Base-by-base conservation (phyloP, 1,284 basidiomycete species). In the Rhizoctonia solani region DNA sequence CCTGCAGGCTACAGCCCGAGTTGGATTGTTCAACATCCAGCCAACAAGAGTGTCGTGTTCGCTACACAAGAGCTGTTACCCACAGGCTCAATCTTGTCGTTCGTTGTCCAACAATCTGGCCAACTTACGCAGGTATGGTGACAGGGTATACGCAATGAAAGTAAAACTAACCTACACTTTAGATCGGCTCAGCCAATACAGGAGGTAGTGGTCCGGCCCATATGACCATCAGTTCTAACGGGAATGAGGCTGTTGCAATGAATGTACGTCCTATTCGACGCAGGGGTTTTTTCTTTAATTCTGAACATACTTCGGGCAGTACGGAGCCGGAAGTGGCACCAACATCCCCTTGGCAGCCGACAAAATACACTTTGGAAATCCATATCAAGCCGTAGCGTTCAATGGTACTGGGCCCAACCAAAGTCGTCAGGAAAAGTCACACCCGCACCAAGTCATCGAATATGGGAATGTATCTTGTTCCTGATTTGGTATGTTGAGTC, bases 361-460 rank as follows among this genome's bases (percentile, higher is more conserved):
- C 32, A 53, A 54, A 19, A 50, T 46, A 8, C 49, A 61, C 32
- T 68, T 68, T 47, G 58, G 49, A 1, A 16, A 56, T 32, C 9
- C 68, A 52, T 34, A 63, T 55, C 44, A 46, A 30, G 32, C 14
- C 5, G 21, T 68, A 5, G 46, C 50, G 14, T 71, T 69, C 47
- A 56, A n/a, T 14, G 70, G 70, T 19, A 61, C 69, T 4, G 70
- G 70, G 14, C 70, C 70, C 9, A 69, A 71, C 19, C 13, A 42
- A 11, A 44, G 27, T 46, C 65, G 70, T 5, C 70, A 71, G 47
- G 53, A 39, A 4, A 54, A 37, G 39, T 50, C 70, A 23, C 70
- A 72, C 39, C 70, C 71, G 19, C 71, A 72, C 52, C 66, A 72
- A 56, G 71, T 71, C 23, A 47, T 71, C 46, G 54, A 68, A 34